Evolutionary conservation across 331 rosid species (phyloP), one percentile per base, ranked within the genome.

Genomic region (Malus hybrid): DNA sequence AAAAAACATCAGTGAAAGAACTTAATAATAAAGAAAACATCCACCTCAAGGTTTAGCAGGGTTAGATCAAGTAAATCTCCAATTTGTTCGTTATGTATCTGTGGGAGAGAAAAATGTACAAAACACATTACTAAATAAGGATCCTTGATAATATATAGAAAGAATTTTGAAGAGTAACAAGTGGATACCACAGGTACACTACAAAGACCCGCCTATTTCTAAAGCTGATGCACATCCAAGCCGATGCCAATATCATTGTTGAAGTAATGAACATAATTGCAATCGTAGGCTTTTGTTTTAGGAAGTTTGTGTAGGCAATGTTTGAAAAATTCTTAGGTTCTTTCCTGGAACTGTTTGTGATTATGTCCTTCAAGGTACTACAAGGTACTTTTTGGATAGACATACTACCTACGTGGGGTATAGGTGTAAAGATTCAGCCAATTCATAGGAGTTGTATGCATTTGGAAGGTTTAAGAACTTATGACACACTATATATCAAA

Each of bases 51-150:
- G 80, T 92, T 89, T 71, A 91, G 80, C 78, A 81, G 92, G 42
- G 89, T 76, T 15, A 91, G 92, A 82, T 94, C 99, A 81, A 94
- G 97, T 84, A 94, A 84, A 82, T 94, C 97, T 82, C 97, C 91
- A 52, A 94, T 81, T 80, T 90, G 84, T 65, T 89, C 97, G 44
- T 94, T 89, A 80, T 92, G 88, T 77, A 94, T 86, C 97, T 94
- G 85, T 75, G 68, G 65, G 73, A 27, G 57, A 56, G 18, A 79
- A 34, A 78, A 11, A 18, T 16, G 74, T 13, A 3, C 19, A 55
- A 12, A 27, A n/a, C 12, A 66, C 57, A 64, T 61, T 64, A 42
- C 6, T 20, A 67, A 27, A 70, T 19, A 66, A 77, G 18, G 46
- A 83, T 65, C 77, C 73, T 28, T 28, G 29, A 28, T 28, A 28